A percentile compares a stretch with the other conserved stretches of the same genome.
These are phyloP conservation scores for Fusarium guadeloupense DNA, from an alignment of 2,329 filamentous ascomycete species.

Conservation along the genomic window DNA sequence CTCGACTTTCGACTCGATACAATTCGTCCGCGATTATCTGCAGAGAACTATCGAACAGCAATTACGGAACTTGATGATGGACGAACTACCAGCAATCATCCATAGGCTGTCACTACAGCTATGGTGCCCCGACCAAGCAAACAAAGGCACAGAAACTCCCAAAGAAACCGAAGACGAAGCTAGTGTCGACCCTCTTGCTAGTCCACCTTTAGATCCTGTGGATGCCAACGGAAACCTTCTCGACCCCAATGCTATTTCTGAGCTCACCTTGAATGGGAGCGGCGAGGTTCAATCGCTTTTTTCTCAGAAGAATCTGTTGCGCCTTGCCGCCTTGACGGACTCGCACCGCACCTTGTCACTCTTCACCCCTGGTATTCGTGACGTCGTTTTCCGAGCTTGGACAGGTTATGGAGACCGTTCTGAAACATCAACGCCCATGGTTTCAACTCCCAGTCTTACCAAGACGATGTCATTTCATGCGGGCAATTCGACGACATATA, in stretches of 20 bases:
- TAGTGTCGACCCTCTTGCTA: constrained; percentile 81
- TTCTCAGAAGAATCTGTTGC: constrained; percentile 91
- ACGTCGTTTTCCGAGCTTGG: constrained; percentile 94
- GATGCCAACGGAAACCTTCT: constrained; percentile 82
- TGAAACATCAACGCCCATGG: constrained; percentile 63
- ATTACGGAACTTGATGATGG: constrained; percentile 93
- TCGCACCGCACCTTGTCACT: constrained; percentile 91
- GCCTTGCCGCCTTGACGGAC: constrained; percentile 82
- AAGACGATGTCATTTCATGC: constrained; percentile 70
- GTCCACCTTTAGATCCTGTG: constrained; percentile 81
- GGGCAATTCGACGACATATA: constrained; percentile 72
- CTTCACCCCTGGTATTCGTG: constrained; percentile 88
- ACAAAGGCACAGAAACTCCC: constrained; percentile 58
- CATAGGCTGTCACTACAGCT: constrained; percentile 88
- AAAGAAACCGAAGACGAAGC: constrained; percentile 64
- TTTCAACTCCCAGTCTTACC: constrained; percentile 63
- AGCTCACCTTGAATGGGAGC: constrained; percentile 79
- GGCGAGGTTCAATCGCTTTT: constrained; percentile 89
- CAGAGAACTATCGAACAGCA: constrained; percentile 96
- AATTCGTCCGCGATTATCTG: constrained; percentile 95
- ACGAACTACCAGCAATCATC: constrained; percentile 95
- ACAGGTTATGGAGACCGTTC: constrained; percentile 78
- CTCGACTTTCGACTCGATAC: constrained; percentile 98
- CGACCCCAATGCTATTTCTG: constrained; percentile 78
- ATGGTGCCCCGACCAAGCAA: constrained; percentile 84